Evolutionary conservation across 1,284 basidiomycete genomes (phyloP), one percentile per base, ranked within the genome.

Genomic region (Porodaedalea pini): DNA sequence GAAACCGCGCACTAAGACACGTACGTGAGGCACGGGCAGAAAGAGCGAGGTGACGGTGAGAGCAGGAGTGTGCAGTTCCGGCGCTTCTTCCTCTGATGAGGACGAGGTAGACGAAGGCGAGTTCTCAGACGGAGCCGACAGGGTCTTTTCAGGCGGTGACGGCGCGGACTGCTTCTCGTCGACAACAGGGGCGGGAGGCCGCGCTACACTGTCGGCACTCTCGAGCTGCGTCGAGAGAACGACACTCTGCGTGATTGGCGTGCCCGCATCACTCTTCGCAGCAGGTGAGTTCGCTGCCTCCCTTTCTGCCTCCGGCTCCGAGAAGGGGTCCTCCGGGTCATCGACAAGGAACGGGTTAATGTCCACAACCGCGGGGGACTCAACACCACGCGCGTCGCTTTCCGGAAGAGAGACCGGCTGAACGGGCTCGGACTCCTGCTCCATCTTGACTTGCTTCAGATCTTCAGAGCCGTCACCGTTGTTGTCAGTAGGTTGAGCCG

Each of bases 1-100:
- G 36, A 74, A 70, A 32, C 70, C 73, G 43, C 36, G 47, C 67
- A 79, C 62, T 15, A 69, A 73, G 60, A 73, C 69, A 73, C 76
- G 78, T 79, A 91, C 89, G 74, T 89, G 88, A 50, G 89, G 89
- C 37, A 91, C 86, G 10, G 89, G 90, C 47, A 90, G 74, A 68
- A 92, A 92, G 83, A 91, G 86, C 40, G 83, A 84, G 25, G 88
- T 81, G 23, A 80, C 69, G 47, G 82, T 76, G 34, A 90, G 79
- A 36, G 78, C 78, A 13, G 75, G 72, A 13, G 74, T 70, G 67
- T 83, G 84, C 29, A 87, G 64, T 43, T 85, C 78, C 17, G 80
- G 83, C 0, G 71, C 71, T 51, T 81, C 81, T 19, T 82, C 68
- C 55, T 74, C 72, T 7, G 49, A 61, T 48, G 19, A 29, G 19